A percentile compares a stretch with the other conserved stretches of the same genome.
Evolutionary conservation across 106 monocot genomes (phyloP).

Genomic region (Dendrobium catenatum): DNA sequence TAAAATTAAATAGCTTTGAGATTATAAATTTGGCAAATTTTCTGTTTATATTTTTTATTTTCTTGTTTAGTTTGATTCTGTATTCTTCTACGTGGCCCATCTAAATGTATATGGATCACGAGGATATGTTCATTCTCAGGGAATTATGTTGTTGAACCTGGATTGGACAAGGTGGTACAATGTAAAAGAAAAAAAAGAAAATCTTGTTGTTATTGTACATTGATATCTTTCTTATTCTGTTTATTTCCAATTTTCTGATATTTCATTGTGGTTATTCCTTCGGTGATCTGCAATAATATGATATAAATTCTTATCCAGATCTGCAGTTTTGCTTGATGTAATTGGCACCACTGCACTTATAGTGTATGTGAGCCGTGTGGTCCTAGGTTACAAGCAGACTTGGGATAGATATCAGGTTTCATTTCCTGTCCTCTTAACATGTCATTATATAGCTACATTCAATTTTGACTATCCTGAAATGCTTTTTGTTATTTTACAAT

Average conservation of each 20-base stretch:
- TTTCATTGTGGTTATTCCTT: background rate
- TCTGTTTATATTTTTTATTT: background rate
- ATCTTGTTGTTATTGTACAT: background rate
- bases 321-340: conserved; percentile 83
- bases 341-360: conserved; percentile 76
- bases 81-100: background rate
- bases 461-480: background rate
- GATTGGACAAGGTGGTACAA: background rate
- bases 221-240: background rate
- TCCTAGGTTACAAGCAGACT: conserved; percentile 89
- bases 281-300: background rate
- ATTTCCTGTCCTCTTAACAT: background rate
- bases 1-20: background rate
- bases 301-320: conserved; percentile 37
- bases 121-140: background rate
- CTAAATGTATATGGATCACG: background rate
- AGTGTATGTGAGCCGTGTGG: conserved; percentile 58
- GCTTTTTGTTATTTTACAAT: background rate
- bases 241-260: background rate
- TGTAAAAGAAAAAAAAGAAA: background rate
- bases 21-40: background rate
- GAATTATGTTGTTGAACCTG: background rate
- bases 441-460: background rate
- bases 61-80: background rate
- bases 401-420: conserved; percentile 90